Base-by-base conservation (phyloP, 495 filamentous ascomycete genomes). In the Penicillium canescens region DNA sequence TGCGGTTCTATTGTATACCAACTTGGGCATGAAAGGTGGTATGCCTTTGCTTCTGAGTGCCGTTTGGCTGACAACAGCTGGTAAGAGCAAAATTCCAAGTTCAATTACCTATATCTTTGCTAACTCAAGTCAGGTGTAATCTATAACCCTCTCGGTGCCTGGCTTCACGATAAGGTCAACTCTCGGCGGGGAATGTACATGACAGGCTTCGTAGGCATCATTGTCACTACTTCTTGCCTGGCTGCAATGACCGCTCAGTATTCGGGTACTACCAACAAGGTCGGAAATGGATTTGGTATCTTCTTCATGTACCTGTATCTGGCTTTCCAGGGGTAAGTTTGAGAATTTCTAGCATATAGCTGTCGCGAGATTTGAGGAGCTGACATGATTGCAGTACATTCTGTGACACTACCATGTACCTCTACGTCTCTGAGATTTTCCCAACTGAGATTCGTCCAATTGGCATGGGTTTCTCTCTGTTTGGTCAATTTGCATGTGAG, bases 371-470 rank as follows among this genome's bases (percentile, higher is more conserved):
- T 18, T 23, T 6, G 7, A 16, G 2, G 1, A 18, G 23, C 52
- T 64, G 21, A 62, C 20, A 50, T 18, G 6, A 3, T 4, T 11
- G 26, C 47, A 77, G 69, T 47, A 73, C 71, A 21, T 77, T 63
- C 60, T 69, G 76, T n/a, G 78, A 80, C 52, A 74, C 79, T 2
- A 75, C 75, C 7, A 78, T 76, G 66, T 82, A 78, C 41, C 61
- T 81, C 14, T 81, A 80, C 44, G 57, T 75, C 13, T 66, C 75
- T 2, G 78, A 81, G 56, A 79, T 82, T 16, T 80, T 76, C 65
- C 79, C 79, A 0, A 81, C 72, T 0, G 70, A 78, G 46, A 72
- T 81, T 38, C 69, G 79, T 6, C 58, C 70, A 0, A 70, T 76
- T 50, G 78, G 79, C 9, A 73, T 78, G 60, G 78, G 72, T 14